A percentile compares a stretch with the other conserved stretches of the same genome.
phyloP scores from a whole-genome alignment of 495 filamentous ascomycete species.

The Daldinia childiae region DNA sequence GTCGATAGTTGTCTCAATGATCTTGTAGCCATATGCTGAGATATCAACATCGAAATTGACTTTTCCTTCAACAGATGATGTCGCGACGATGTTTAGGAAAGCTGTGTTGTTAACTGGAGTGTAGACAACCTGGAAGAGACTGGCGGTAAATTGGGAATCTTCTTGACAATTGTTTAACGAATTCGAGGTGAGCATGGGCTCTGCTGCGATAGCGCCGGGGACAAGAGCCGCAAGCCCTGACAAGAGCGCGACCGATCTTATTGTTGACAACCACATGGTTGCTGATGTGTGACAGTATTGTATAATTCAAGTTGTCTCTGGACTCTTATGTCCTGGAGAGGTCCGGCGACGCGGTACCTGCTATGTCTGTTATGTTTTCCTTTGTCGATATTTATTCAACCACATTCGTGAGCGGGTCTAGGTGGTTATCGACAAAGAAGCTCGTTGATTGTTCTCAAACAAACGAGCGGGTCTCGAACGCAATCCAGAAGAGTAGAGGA shows the following conservation, averaged over 20 bases:
- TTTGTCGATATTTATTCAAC: slow-evolving; percentile 29
- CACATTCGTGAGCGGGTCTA: slow-evolving; percentile 12
- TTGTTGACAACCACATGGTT: slow-evolving; percentile 50
- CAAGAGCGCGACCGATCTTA: slow-evolving; percentile 48
- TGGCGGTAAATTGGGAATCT: slow-evolving; percentile 82
- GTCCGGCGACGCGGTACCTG: neutral
- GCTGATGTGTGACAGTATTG: slow-evolving; percentile 1
- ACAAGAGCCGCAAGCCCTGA: slow-evolving; percentile 48
- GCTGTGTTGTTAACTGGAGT: slow-evolving; percentile 79
- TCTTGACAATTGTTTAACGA: slow-evolving; percentile 81
- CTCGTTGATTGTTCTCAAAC: slow-evolving; percentile 13
- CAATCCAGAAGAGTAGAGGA: slow-evolving; percentile 24
- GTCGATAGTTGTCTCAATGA: slow-evolving; percentile 70
- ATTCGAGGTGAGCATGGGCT: slow-evolving; percentile 69
- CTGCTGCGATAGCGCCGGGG: slow-evolving; percentile 40
- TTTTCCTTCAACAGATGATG: slow-evolving; percentile 85
- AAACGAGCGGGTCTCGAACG: slow-evolving; percentile 19
- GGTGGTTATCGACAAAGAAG: slow-evolving; percentile 27
- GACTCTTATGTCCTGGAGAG: slow-evolving; percentile 3
- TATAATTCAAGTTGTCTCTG: slow-evolving; percentile 7
- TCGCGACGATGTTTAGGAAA: slow-evolving; percentile 78
- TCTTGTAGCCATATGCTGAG: slow-evolving; percentile 81
- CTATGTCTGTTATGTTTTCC: slow-evolving; percentile 8
- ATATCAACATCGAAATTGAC: slow-evolving; percentile 81
- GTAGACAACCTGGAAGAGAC: slow-evolving; percentile 82